Evolutionary conservation across 2,329 filamentous ascomycete species (phyloP), one percentile per base, ranked within the genome.

Genomic region (Aspergillus ochraceus): DNA sequence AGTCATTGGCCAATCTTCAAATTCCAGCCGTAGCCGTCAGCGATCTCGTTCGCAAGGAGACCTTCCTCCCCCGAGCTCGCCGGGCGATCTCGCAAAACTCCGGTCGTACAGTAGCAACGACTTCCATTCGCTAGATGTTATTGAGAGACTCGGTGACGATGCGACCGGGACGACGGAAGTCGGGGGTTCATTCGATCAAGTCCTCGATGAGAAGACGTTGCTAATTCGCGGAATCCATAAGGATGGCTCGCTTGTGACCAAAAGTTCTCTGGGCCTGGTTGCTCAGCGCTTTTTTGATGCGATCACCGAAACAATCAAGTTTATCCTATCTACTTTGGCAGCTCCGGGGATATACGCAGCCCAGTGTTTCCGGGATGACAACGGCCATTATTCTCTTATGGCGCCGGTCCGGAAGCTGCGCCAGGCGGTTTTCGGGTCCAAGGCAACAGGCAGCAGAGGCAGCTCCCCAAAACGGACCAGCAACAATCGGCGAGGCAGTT

Each of bases 281-380:
- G 88, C 90, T 19, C 85, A 88, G 74, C 86, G 87, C 68, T 83
- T 97, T 60, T 88, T 88, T 47, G 84, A 85, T 59, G 86, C 87
- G 60, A 80, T 97, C 59, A 83, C 94, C 61, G 87, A 89, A 67
- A 90, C 91, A 6, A 82, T 96, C 67, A 87, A 88, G 66, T 90
- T 91, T 79, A 82, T 97, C 51, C 77, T 97, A 57, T 89, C 90
- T 53, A 90, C 91, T 14, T 79, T 98, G 61, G 85, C 90, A 26
- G 88, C 90, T 22, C 94, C 94, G 1, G 90, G 89, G 19, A 85
- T 92, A 53, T 97, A 94, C 76, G 77, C 97, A 58, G 86, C 93
- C 61, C 89, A 90, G 65, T 92, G 86, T 72, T 89, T 98, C 68
- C 94, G 90, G 78, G 88, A 96, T 70, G 88, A 92, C 50, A 80